Conservation (phyloP, 2,329 filamentous ascomycete species). For the Ophiosphaerella narmari region DNA sequence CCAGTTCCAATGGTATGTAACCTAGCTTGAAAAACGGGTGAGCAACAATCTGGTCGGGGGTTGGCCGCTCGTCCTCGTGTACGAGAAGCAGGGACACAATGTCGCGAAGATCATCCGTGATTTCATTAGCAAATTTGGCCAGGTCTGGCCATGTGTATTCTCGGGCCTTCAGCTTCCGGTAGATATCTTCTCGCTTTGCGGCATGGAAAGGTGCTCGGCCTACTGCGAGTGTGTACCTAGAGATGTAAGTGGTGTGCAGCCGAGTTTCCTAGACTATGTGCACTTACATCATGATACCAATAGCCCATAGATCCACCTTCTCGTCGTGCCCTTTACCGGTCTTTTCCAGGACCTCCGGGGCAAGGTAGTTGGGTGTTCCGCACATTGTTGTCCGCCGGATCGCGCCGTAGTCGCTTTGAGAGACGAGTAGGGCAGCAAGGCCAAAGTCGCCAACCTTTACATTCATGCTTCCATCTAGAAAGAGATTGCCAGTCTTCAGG, state of each 20-base stretch:
- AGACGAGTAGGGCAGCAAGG: conserved; percentile 86
- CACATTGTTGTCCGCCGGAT: conserved; percentile 86
- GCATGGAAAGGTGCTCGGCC: conserved; percentile 97
- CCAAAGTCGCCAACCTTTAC: conserved; percentile 98
- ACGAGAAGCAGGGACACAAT: conserved; percentile 77
- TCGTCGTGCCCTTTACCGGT: conserved; percentile 94
- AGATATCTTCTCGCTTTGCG: conserved; percentile 83
- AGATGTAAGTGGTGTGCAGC: conserved; percentile 28
- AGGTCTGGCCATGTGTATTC: conserved; percentile 80
- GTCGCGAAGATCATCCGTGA: conserved; percentile 76
- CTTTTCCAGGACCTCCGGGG: conserved; percentile 93
- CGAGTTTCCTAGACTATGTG: too few relatives aligned
- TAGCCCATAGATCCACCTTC: conserved; percentile 97
- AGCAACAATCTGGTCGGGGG: conserved; percentile 77
- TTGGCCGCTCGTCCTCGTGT: conserved; percentile 74
- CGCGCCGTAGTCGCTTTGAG: conserved; percentile 85
- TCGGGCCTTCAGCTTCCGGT: conserved; percentile 68
- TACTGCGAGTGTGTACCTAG: conserved; percentile 90
- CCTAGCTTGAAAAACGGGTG: conserved; percentile 80
- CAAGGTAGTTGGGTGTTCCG: conserved; percentile 97
- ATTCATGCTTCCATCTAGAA: conserved; percentile 93
- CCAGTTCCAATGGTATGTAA: conserved; percentile 66
- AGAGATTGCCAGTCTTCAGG: conserved; percentile 97
- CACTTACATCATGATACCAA: conserved; percentile 91
- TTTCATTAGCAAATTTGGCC: conserved; percentile 68